Evolutionary conservation across 2,329 filamentous ascomycete genomes (phyloP).

Genomic region (Septoria linicola): DNA sequence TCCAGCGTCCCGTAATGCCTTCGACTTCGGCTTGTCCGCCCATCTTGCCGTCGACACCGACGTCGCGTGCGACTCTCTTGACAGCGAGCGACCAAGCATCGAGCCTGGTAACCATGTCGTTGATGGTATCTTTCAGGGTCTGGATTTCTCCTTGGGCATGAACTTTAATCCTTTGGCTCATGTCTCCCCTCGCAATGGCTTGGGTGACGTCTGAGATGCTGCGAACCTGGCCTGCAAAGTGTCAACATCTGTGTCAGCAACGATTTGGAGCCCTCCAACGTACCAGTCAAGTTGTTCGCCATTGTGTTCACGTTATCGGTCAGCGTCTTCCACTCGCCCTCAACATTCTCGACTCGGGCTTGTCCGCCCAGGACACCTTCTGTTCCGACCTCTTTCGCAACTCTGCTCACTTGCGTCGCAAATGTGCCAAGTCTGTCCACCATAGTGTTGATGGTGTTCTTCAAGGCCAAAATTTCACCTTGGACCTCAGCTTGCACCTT

Average conservation of each 20-base stretch:
- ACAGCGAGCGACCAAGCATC: constrained; percentile 96
- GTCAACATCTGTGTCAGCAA: not conserved
- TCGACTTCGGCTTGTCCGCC: constrained; percentile 93
- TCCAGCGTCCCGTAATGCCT: constrained; percentile 91
- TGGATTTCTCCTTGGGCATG: constrained; percentile 93
- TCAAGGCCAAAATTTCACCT: constrained; percentile 60
- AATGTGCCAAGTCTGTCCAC: constrained; percentile 64
- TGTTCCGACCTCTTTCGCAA: constrained; percentile 63
- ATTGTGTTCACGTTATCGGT: constrained; percentile 68
- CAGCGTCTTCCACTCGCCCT: constrained; percentile 66
- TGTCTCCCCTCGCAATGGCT: constrained; percentile 91
- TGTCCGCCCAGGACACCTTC: constrained; percentile 64
- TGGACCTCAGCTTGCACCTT: constrained; percentile 54
- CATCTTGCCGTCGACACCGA: constrained; percentile 98
- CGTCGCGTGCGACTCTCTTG: constrained; percentile 91
- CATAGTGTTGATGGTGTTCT: constrained; percentile 79
- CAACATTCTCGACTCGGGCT: constrained; percentile 63
- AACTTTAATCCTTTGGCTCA: constrained; percentile 94
- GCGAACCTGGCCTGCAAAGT: constrained; percentile 61
- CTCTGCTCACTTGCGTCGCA: constrained; percentile 65
- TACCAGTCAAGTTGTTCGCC: constrained; percentile 60
- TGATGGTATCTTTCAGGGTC: constrained; percentile 92
- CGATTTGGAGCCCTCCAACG: not conserved
- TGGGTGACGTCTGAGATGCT: constrained; percentile 93
- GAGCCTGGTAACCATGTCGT: constrained; percentile 95